These are phyloP conservation scores for Lipomyces chichibuensis DNA, from an alignment of 805 yeast genomes.

Conservation along the genomic window DNA sequence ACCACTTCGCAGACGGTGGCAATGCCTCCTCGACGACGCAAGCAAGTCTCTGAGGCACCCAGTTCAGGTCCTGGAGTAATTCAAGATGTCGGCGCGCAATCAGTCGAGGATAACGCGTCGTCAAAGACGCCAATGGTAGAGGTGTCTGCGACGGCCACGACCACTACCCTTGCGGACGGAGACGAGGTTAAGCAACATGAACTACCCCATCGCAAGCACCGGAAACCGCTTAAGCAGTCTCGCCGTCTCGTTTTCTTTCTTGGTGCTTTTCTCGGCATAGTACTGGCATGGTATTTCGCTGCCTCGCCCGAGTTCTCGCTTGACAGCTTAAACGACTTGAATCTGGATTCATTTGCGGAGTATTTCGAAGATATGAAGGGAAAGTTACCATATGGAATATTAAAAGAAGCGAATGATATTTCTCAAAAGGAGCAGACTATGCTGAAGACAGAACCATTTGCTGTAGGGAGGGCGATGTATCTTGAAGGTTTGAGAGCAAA, in stretches of 20 bases:
- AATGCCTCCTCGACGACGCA: conserved; percentile 3
- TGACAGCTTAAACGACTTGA: conserved; percentile 56
- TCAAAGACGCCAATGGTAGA: background rate
- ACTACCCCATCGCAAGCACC: background rate
- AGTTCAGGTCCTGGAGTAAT: background rate
- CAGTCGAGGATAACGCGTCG: background rate
- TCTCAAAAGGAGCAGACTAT: conserved; percentile 49
- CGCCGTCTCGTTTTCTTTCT: conserved; percentile 30
- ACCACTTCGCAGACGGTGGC: background rate
- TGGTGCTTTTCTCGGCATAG: conserved; percentile 76
- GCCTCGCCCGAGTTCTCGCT: conserved; percentile 49
- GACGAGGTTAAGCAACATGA: background rate
- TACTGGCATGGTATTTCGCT: conserved; percentile 66
- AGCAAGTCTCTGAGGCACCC: background rate
- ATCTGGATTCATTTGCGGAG: conserved; percentile 60
- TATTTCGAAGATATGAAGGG: conserved; percentile 74
- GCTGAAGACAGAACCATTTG: conserved; percentile 69
- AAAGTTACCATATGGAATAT: conserved; percentile 66
- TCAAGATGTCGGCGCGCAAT: background rate
- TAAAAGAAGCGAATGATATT: conserved; percentile 62
- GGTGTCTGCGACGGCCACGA: background rate
- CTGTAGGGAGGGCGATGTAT: conserved; percentile 74
- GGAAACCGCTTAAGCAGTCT: conserved; percentile 11
- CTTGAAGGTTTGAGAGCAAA: conserved; percentile 57
- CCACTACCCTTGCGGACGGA: background rate